phyloP scores from a whole-genome alignment of 768 basidiomycete species.

The Lentinula lateritia region DNA sequence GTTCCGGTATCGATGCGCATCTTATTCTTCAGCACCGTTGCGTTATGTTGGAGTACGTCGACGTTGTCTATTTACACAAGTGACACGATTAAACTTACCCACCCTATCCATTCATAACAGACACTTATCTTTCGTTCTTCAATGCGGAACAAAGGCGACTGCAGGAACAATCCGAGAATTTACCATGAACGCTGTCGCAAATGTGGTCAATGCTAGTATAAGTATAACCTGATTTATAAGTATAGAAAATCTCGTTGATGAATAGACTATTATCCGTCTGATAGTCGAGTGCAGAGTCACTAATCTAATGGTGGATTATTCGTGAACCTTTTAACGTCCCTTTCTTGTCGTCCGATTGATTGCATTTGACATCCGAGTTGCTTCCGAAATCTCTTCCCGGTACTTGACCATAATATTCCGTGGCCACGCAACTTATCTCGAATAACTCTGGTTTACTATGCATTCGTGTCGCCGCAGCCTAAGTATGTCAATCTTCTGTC shows the following conservation, averaged over 20 bases:
- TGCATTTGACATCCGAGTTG: too few species aligned
- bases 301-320: too few species aligned
- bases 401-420: too few species aligned
- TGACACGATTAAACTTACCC: neutral
- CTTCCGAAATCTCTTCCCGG: too few species aligned
- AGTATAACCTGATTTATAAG: neutral
- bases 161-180: neutral
- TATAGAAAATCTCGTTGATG: neutral
- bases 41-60: constrained; percentile 39
- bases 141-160: neutral
- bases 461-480: too few species aligned
- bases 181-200: neutral
- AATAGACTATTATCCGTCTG: neutral
- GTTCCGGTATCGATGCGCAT: constrained; percentile 31
- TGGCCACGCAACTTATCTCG: too few species aligned
- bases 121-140: neutral
- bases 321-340: too few species aligned
- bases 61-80: constrained; percentile 34
- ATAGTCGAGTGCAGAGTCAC: too few species aligned
- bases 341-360: too few species aligned
- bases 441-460: too few species aligned
- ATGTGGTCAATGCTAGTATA: constrained; percentile 23
- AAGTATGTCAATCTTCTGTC: too few species aligned
- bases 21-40: constrained; percentile 50
- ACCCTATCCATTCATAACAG: neutral